Base-by-base conservation (phyloP, 371 early-diverging fungal species). In the Mucor plumbeus region DNA sequence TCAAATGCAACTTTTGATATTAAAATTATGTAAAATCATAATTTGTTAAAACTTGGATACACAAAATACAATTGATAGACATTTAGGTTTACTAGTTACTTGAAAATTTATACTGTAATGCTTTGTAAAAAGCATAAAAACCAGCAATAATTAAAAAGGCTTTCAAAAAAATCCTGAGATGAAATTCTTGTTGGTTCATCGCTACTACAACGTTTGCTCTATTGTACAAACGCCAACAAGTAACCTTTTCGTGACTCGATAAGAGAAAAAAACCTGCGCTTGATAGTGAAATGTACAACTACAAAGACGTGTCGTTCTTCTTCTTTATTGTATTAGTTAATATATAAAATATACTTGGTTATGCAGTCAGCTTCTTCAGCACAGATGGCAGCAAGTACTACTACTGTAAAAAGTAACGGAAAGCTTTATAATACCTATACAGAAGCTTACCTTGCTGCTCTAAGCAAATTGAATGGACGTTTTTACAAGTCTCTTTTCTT, bases 331-430 rank as follows among this genome's bases (percentile, higher is more conserved):
- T 50, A 48, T 10, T 21, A 21, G n/a, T 44, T 44, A 17, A 26
- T 19, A 11, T 2, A 11, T 38, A 48, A 48, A 19, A 48, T 19
- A 50, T 26, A 50, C 50, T 50, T 50, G 50, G n/a, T 15, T 21
- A 61, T 61, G 61, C 61, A 61, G 34, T 61, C 61, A 35, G 61
- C 61, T 44, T 38, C 48, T 11, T n/a, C 19, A 48, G 10, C 35
- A 48, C 47, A 61, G 61, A 47, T 38, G 17, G 13, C 47, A 55
- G 35, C n/a, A 55, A 35, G 35, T 21, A n/a, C 33, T 40, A 26
- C 43, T 40, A 43, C 59, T 13, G 47, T 15, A n/a, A 44, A 43
- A 36, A 34, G 35, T 7, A 13, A 17, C 13, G 41, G 39, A 47
- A 31, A 19, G 41, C 44, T 13, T 47, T 58, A 59, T 38, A 47